A percentile compares a stretch with the other conserved stretches of the same genome.
Conservation (phyloP, 148 eudicot genomes). For the Cornus florida region DNA sequence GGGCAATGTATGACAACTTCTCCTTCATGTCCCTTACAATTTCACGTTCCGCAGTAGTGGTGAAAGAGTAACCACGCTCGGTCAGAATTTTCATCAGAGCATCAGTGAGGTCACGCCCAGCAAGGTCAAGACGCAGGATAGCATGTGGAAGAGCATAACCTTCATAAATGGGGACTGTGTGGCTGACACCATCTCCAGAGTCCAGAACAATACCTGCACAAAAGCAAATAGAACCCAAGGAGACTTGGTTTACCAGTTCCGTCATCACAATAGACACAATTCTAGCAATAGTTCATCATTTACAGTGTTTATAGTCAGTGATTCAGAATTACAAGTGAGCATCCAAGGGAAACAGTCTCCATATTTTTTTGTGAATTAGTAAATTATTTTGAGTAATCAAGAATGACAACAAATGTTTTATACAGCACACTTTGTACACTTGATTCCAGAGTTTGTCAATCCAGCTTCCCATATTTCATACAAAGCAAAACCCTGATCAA, state of each 20-base stretch:
- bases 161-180: slow-evolving; percentile 8
- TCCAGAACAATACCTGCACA: slow-evolving; percentile 12
- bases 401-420: neutral
- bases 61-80: slow-evolving; percentile 30
- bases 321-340: neutral
- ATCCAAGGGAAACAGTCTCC: neutral
- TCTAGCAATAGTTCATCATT: neutral
- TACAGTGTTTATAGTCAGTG: neutral
- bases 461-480: neutral
- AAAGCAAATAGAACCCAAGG: neutral
- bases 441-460: neutral
- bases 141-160: slow-evolving; percentile 10
- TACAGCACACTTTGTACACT: neutral
- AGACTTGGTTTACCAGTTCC: neutral
- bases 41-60: slow-evolving; percentile 31
- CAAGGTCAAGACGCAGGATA: slow-evolving; percentile 31
- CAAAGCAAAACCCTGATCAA: neutral
- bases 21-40: slow-evolving; percentile 36
- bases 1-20: slow-evolving; percentile 32
- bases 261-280: neutral
- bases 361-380: neutral
- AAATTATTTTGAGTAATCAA: neutral
- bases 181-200: slow-evolving; percentile 14
- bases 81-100: slow-evolving; percentile 28
- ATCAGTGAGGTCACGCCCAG: slow-evolving; percentile 33